phyloP scores from a whole-genome alignment of 2,329 filamentous ascomycete genomes.

The Dactylella cylindrospora region DNA sequence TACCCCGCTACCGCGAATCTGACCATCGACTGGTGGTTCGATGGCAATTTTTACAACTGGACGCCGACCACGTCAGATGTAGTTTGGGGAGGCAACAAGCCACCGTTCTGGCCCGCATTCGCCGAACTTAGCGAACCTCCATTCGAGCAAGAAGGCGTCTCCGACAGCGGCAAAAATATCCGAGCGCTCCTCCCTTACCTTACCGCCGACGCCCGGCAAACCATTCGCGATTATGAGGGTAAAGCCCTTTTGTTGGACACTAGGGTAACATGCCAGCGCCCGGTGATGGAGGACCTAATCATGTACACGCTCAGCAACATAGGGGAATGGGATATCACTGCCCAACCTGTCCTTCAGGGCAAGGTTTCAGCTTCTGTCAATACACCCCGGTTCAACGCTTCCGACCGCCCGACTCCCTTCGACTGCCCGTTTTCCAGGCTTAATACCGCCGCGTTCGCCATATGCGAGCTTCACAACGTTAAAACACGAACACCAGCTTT shows the following conservation, averaged over 20 bases:
- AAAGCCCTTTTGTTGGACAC: conserved; percentile 13
- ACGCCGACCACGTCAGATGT: conserved; percentile 2
- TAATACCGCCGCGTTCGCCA: neutral
- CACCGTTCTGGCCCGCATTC: conserved; percentile 17
- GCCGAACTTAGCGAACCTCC: conserved; percentile 13
- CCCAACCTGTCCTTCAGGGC: conserved; percentile 5
- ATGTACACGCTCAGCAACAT: conserved; percentile 1
- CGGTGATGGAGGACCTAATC: conserved; percentile 4
- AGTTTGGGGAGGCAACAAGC: conserved; percentile 14
- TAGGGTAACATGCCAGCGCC: conserved; percentile 21
- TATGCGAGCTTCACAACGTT: conserved; percentile 15
- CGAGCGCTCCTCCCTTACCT: conserved; percentile 16
- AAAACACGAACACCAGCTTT: conserved; percentile 4
- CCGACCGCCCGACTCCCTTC: conserved; percentile 9
- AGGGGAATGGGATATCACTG: neutral
- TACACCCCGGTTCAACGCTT: conserved; percentile 21
- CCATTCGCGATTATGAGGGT: conserved; percentile 5
- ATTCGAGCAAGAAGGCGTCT: conserved; percentile 6
- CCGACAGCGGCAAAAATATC: conserved; percentile 12
- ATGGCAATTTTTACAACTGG: conserved; percentile 6
- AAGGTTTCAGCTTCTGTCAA: neutral
- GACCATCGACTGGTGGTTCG: conserved; percentile 17
- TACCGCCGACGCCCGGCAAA: conserved; percentile 6
- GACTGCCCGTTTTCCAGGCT: conserved; percentile 11
- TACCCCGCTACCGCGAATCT: conserved; percentile 1